Evolutionary conservation across 805 yeast genomes (phyloP), one percentile per base, ranked within the genome.

Genomic region (Clavispora phyllophila): DNA sequence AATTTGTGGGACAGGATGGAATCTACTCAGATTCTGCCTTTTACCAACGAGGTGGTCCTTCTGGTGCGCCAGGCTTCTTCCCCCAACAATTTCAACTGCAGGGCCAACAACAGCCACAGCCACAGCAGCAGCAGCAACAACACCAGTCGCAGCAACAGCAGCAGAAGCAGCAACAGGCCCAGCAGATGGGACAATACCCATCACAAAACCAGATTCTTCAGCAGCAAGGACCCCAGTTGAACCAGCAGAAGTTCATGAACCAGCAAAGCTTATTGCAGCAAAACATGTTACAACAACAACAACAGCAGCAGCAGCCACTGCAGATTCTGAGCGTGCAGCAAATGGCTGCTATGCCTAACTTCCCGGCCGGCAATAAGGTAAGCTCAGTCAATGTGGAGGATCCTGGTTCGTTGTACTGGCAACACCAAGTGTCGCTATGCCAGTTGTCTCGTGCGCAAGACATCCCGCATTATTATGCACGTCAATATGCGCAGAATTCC

Each of bases 391-490:
- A 57, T 59, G 47, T 61, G 48, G 74, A 70, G 7, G 66, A 62
- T 41, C 70, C 73, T 15, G 62, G 57, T 36, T 66, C 82, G 3
- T 53, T 71, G 8, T 74, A 75, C 54, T 87, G 95, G 96, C 84
- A 81, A 61, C 90, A 85, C 58, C 96, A 87, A 64, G 65, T 71
- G 37, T 88, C 82, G 58, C 71, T 88, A 45, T 82, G 80, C 23
- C 87, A 81, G 48, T 61, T 84, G 38, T 83, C 93, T 4, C 76
- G 93, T 60, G 50, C 56, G 17, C 75, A 86, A 24, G 78, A 76
- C 53, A 61, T 76, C 20, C 86, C 95, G 3, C 96, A 87, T 63
- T 82, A 75, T 56, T 87, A 86, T 65, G 96, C 96, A 4, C 75
- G 95, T 45, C 80, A 81, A 49, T 89, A 88, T 23, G 96, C 96